Base-by-base conservation (phyloP, 2,329 filamentous ascomycete species). In the Colletotrichum sp. region DNA sequence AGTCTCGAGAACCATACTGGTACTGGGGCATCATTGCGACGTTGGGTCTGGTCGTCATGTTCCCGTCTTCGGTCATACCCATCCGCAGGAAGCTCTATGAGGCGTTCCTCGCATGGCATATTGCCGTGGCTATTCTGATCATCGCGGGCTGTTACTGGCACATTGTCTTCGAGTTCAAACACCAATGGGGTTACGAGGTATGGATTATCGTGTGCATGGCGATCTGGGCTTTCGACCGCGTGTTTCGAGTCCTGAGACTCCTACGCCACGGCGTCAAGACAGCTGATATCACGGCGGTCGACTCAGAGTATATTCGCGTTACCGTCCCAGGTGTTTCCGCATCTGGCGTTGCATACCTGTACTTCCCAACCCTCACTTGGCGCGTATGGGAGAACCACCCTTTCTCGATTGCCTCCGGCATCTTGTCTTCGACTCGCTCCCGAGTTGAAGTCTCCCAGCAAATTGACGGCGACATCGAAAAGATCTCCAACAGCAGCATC, bases 371-470 rank as follows among this genome's bases (percentile, higher is more conserved):
- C 0, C 70, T 86, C 15, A 78, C 79, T 44, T 85, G 84, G 83
- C 77, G 80, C 2, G 78, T 85, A 68, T 86, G 84, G 84, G 83
- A 85, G 63, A 84, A 77, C 24, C 84, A 85, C 60, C 84, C 85
- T 6, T 84, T 86, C 68, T 85, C 83, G 0, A 81, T 85, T 15
- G 77, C 77, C 10, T 64, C 62, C 36, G 32, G 5, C 15, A 44
- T 64, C 5, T 32, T 63, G 7, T 63, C 16, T 15, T 34, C 30
- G 2, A 18, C 26, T 30, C 26, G 3, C 16, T 21, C 59, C 15
- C 59, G 59, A 59, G 8, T 18, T 30, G 26, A 59, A 59, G 24
- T 30, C 24, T 0, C 24, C 5, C 55, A 30, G 16, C 24, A 9
- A 18, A 4, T 18, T 34, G 28, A 63, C 3, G 59, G 30, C 8